Conservation (phyloP, 1,284 basidiomycete genomes). For the Crucibulum parvulum region DNA sequence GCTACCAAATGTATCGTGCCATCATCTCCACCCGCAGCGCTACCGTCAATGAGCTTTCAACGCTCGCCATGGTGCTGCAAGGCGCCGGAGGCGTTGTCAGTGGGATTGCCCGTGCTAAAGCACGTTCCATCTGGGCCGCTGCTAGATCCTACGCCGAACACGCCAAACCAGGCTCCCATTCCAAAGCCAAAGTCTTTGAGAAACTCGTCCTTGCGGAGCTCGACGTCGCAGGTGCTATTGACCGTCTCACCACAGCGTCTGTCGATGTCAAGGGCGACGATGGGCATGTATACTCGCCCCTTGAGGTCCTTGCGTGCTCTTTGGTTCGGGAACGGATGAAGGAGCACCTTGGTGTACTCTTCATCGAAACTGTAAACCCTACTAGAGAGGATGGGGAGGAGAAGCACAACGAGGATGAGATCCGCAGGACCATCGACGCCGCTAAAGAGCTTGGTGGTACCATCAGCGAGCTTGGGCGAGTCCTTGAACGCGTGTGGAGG, state of each 20-base stretch:
- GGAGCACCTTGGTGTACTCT: constrained; percentile 55
- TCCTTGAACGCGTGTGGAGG: constrained; percentile 60
- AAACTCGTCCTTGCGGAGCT: constrained; percentile 59
- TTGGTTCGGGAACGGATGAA: constrained; percentile 58
- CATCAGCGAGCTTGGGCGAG: constrained; percentile 57
- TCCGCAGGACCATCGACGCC: constrained; percentile 56
- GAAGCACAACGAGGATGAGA: constrained; percentile 43
- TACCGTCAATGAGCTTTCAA: constrained; percentile 57
- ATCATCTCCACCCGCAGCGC: constrained; percentile 47
- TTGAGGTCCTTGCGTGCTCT: constrained; percentile 55
- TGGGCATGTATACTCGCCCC: constrained; percentile 40
- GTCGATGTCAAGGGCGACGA: constrained; percentile 16
- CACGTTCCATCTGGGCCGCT: constrained; percentile 51
- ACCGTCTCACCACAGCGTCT: constrained; percentile 34
- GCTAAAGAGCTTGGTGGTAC: constrained; percentile 66
- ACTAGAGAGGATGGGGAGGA: constrained; percentile 14
- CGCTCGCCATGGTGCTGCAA: constrained; percentile 61
- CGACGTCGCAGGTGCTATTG: constrained; percentile 54
- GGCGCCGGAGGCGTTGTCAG: constrained; percentile 30
- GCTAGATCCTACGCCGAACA: constrained; percentile 30
- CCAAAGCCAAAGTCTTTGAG: constrained; percentile 44
- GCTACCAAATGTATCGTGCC: constrained; percentile 57
- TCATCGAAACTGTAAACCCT: constrained; percentile 52
- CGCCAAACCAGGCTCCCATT: not conserved
- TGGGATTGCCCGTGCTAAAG: constrained; percentile 27